Evolutionary conservation across 306 rosid genomes (phyloP), one percentile per base, ranked within the genome.

Genomic region (Glycine soja): DNA sequence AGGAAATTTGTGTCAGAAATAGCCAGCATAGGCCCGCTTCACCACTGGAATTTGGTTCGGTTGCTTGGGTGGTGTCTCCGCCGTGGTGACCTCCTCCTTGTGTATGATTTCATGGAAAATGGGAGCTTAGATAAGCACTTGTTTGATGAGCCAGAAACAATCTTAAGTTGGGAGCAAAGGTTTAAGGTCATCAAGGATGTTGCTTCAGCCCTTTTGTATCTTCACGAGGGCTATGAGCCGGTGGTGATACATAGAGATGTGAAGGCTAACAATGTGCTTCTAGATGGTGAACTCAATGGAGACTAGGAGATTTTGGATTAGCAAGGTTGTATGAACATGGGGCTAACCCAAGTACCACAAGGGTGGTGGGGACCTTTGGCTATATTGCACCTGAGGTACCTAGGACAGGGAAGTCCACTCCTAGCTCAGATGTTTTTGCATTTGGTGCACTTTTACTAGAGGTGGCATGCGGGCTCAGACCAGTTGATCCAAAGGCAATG

Each of bases 371-470:
- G 0, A 91, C 97, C 6, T 47, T 93, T 58, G 97, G 97, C 13
- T 93, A 93, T 82, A 72, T 93, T 58, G 97, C 97, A n/a, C 97
- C 97, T 16, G 97, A 93, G 77, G 50, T 91, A 4, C 83, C 93
- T 0, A 81, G 92, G 63, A 93, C 97, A 1, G 97, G 97, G 0
- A 88, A 84, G 75, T 89, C 97, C 66, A 91, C 97, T 2, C 79
- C 94, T 2, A 30, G 88, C 64, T 84, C 96, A 0, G 97, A 93
- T 74, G 96, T 93, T 48, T 93, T 76, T 50, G 91, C 91, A 0
- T 93, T 93, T 16, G 97, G 97, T n/a, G 97, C 94, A 3, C 82
- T 93, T n/a, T 75, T 93, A 80, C 86, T 93, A 0, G 97, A 93
- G 66, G 94, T 93, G 52, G 97, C 82, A 0, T 85, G 90, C 46